phyloP scores from a whole-genome alignment of 108 stramenopile genomes.

The Stephanodiscus triporus region DNA sequence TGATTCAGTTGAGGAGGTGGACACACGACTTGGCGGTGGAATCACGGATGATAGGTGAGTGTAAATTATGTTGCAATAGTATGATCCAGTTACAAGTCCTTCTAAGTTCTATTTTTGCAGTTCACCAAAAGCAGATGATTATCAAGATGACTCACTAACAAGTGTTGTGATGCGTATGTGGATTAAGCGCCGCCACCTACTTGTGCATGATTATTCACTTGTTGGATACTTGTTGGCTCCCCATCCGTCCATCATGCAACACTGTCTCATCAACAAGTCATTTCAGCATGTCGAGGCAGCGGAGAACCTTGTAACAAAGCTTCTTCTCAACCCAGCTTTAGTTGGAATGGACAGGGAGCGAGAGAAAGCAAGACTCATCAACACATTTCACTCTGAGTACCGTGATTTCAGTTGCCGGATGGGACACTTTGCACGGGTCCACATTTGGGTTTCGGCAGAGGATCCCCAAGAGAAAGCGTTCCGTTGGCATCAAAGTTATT shows the following conservation, averaged over 20 bases:
- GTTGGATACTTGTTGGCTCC: background rate
- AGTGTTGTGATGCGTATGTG: too few species aligned
- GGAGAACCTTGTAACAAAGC: constrained; percentile 1
- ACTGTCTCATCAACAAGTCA: background rate
- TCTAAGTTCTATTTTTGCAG: background rate
- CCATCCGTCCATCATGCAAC: background rate
- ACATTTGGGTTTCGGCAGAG: background rate
- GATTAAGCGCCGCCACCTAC: too few species aligned
- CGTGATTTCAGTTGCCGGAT: constrained; percentile 3
- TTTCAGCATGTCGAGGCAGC: background rate
- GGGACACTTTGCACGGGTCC: constrained; percentile 3
- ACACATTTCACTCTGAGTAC: constrained; percentile 2
- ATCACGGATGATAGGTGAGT: constrained; percentile 3
- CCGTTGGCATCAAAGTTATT: background rate
- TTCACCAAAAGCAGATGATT: constrained; percentile 1
- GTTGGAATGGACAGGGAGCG: background rate
- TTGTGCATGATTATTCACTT: too few species aligned
- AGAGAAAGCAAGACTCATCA: background rate
- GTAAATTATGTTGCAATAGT: background rate
- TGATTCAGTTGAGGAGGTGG: background rate
- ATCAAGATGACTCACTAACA: background rate
- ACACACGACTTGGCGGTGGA: background rate
- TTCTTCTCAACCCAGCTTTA: background rate
- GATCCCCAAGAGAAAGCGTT: background rate
- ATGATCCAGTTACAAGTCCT: background rate